Evolutionary conservation across 495 filamentous ascomycete genomes (phyloP).

Genomic region (Aspergillus diversus): DNA sequence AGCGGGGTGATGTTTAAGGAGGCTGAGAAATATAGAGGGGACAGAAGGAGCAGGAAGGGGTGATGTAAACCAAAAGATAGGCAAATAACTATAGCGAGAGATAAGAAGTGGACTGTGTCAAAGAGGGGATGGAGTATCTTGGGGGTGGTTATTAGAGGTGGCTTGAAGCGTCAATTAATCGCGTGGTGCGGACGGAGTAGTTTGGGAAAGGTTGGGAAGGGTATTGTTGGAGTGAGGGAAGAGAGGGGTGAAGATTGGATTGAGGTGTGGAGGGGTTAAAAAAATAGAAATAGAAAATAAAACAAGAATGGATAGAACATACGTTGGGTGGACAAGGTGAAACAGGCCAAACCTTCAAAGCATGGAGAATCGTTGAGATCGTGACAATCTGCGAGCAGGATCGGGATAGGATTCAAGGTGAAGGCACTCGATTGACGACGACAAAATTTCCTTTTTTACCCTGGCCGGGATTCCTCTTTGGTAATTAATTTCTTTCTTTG

Average conservation of each 20-base stretch:
- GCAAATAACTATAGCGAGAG: neutral
- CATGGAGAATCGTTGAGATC: constrained; percentile 36
- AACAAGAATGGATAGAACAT: constrained; percentile 29
- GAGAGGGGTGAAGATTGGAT: constrained; percentile 1
- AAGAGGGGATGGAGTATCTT: neutral
- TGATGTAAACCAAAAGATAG: neutral
- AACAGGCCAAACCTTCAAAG: constrained; percentile 42
- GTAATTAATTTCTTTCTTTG: constrained; percentile 23
- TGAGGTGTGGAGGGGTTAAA: neutral
- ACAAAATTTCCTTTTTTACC: constrained; percentile 12
- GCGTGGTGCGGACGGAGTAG: constrained; percentile 4
- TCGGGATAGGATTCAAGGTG: constrained; percentile 23
- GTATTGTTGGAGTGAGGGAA: neutral
- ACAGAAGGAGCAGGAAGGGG: constrained; percentile 9
- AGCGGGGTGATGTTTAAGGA: neutral
- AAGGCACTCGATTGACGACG: constrained; percentile 17
- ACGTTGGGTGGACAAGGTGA: constrained; percentile 47
- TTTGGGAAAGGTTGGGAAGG: neutral
- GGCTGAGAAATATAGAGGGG: neutral
- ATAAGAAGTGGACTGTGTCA: neutral
- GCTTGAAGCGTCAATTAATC: neutral
- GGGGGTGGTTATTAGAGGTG: neutral
- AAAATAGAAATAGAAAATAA: constrained; percentile 10
- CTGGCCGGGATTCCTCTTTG: constrained; percentile 21
- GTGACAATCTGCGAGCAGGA: constrained; percentile 34